Evolutionary conservation across 108 stramenopile genomes (phyloP).

Genomic region (Bacterosira constricta): DNA sequence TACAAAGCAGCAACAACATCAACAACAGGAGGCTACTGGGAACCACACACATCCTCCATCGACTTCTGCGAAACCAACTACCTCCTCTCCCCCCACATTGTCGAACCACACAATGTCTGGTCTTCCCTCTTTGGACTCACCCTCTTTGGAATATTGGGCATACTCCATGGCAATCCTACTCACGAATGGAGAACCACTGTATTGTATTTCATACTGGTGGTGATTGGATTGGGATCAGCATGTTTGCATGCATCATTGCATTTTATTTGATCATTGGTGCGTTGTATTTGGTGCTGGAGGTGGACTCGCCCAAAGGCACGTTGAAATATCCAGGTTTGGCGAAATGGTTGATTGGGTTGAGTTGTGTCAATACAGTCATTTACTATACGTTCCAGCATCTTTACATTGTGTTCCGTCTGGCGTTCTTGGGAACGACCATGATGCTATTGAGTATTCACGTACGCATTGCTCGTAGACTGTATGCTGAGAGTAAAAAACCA

Average conservation of each 20-base stretch:
- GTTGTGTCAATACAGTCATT: constrained; percentile 25
- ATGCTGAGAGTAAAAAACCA: neutral
- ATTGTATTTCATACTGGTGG: constrained; percentile 25
- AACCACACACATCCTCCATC: constrained; percentile 44
- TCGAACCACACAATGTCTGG: constrained; percentile 48
- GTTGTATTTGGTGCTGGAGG: constrained; percentile 9
- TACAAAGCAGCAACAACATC: neutral
- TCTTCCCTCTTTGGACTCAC: constrained; percentile 35
- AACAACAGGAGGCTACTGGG: constrained; percentile 47
- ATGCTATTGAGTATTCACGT: neutral
- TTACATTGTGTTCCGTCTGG: constrained; percentile 37
- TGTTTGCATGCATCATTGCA: constrained; percentile 43
- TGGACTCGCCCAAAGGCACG: constrained; percentile 12
- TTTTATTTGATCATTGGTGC: constrained; percentile 26
- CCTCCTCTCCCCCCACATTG: constrained; percentile 28
- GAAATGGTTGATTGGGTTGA: constrained; percentile 1
- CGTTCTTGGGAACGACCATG: neutral
- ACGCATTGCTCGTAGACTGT: neutral
- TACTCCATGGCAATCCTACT: constrained; percentile 35
- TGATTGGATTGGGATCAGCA: constrained; percentile 50
- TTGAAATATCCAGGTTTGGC: constrained; percentile 32
- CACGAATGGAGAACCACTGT: constrained; percentile 30
- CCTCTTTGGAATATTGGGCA: constrained; percentile 33
- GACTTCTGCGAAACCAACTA: constrained; percentile 57
- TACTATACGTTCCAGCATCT: constrained; percentile 45